These are phyloP conservation scores for Suzukiozyma palmioleophila DNA, from an alignment of 1,139 yeast genomes.

Conservation along the genomic window DNA sequence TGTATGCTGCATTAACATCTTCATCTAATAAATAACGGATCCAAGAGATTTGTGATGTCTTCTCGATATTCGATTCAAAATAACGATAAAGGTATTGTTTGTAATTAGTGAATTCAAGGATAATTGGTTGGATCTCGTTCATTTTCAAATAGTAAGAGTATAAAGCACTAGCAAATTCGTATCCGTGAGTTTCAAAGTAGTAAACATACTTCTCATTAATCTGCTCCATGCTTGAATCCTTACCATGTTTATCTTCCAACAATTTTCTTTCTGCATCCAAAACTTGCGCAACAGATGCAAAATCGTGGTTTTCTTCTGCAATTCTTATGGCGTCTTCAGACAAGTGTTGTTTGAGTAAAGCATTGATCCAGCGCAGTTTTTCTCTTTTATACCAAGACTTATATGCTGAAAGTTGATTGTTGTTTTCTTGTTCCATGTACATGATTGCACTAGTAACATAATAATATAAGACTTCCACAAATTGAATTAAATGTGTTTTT, in stretches of 20 bases:
- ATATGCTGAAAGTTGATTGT: slow-evolving; percentile 26
- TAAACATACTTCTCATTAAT: slow-evolving; percentile 35
- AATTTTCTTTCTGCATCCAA: slow-evolving; percentile 50
- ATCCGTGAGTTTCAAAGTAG: slow-evolving; percentile 61
- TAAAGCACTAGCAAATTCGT: slow-evolving; percentile 62
- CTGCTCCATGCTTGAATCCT: slow-evolving; percentile 9
- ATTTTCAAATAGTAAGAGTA: slow-evolving; percentile 56
- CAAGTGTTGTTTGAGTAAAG: slow-evolving; percentile 44
- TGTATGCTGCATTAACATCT: slow-evolving; percentile 49
- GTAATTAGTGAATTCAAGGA: slow-evolving; percentile 56
- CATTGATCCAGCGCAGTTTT: slow-evolving; percentile 49
- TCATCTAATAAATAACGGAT: slow-evolving; percentile 55
- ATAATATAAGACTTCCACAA: slow-evolving; percentile 33
- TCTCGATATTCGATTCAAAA: slow-evolving; percentile 41
- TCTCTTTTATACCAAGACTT: slow-evolving; percentile 29
- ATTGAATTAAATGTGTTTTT: slow-evolving; percentile 17
- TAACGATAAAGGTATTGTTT: slow-evolving; percentile 48
- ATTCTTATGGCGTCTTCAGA: slow-evolving; percentile 54
- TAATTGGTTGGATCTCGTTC: slow-evolving; percentile 50
- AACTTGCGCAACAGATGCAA: slow-evolving; percentile 61
- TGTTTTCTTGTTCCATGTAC: slow-evolving; percentile 22
- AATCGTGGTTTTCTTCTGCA: slow-evolving; percentile 64
- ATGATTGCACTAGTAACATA: slow-evolving; percentile 34
- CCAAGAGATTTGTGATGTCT: slow-evolving; percentile 68
- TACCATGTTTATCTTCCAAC: slow-evolving; percentile 23